Percentiles rank a stretch among this genome's conserved stretches.
These are phyloP conservation scores for Neurospora africana DNA, from an alignment of 495 filamentous ascomycete genomes.

Conservation along the genomic window DNA sequence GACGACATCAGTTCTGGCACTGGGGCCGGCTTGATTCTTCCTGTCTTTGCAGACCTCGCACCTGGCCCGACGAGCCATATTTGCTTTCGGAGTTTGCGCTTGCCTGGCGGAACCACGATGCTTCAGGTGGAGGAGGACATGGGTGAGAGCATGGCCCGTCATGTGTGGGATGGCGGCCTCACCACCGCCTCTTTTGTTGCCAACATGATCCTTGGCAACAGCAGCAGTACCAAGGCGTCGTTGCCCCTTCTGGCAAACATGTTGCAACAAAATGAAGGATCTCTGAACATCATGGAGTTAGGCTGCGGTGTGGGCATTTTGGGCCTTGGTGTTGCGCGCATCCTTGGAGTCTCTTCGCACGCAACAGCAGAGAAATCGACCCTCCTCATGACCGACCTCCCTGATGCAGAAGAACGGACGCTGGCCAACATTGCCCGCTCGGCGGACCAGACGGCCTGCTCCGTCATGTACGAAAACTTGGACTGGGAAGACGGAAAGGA, in stretches of 20 bases:
- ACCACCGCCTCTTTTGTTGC: constrained; percentile 28
- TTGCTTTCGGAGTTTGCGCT: constrained; percentile 26
- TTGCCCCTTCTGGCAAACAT: constrained; percentile 10
- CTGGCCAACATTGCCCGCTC: constrained; percentile 30
- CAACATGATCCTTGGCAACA: constrained; percentile 16
- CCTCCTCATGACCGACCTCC: constrained; percentile 71
- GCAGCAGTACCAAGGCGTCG: background rate
- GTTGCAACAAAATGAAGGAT: background rate
- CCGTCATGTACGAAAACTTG: constrained; percentile 45
- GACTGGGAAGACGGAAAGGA: constrained; percentile 55
- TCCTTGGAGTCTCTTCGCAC: constrained; percentile 29
- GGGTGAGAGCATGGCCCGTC: constrained; percentile 87
- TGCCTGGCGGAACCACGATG: constrained; percentile 19
- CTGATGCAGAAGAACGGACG: constrained; percentile 53
- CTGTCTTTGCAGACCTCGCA: constrained; percentile 25
- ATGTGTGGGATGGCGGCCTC: constrained; percentile 68
- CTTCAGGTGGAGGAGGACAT: constrained; percentile 71
- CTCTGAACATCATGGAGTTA: constrained; percentile 58
- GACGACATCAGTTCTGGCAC: constrained; percentile 17
- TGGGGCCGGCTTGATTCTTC: constrained; percentile 25
- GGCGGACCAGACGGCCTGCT: constrained; percentile 5
- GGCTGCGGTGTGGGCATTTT: constrained; percentile 80
- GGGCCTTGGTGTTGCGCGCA: constrained; percentile 59
- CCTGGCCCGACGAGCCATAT: constrained; percentile 8
- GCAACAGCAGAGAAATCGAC: constrained; percentile 17